Evolutionary conservation across 306 rosid genomes (phyloP).

Genomic region (Hippophae gyantsensis): DNA sequence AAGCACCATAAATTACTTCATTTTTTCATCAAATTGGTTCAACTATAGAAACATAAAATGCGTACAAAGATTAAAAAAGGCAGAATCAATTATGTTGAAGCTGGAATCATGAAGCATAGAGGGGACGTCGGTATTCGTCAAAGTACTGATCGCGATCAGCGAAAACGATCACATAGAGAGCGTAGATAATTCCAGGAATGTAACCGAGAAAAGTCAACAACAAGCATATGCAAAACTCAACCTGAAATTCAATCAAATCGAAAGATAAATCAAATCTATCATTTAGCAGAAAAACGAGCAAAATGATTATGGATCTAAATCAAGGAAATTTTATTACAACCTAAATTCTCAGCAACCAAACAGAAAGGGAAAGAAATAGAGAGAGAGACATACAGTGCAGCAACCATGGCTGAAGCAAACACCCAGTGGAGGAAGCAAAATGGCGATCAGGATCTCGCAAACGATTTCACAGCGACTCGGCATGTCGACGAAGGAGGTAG

Average conservation of each 20-base stretch:
- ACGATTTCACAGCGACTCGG: constrained; percentile 47
- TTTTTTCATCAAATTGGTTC: no score
- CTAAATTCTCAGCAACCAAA: constrained; percentile 5
- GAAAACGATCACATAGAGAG: constrained; percentile 67
- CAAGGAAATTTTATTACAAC: background rate
- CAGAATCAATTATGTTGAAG: no score
- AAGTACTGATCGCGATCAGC: constrained; percentile 85
- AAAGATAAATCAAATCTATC: background rate
- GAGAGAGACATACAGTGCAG: constrained; percentile 44
- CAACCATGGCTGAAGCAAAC: constrained; percentile 83
- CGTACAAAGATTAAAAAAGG: no score
- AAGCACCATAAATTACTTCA: no score
- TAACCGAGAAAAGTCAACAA: constrained; percentile 74
- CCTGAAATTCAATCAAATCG: constrained; percentile 24
- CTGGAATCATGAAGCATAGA: constrained; percentile 27
- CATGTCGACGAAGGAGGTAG: constrained; percentile 26
- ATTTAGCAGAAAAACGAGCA: background rate
- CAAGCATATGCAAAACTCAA: constrained; percentile 79
- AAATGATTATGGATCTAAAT: background rate
- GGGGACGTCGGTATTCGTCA: constrained; percentile 79
- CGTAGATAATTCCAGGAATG: constrained; percentile 88
- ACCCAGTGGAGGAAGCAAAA: constrained; percentile 66
- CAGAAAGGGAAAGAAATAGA: constrained; percentile 2
- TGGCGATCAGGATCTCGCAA: constrained; percentile 60
- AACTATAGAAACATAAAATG: no score